phyloP scores from a whole-genome alignment of 306 rosid genomes.

The Datisca glomerata region DNA sequence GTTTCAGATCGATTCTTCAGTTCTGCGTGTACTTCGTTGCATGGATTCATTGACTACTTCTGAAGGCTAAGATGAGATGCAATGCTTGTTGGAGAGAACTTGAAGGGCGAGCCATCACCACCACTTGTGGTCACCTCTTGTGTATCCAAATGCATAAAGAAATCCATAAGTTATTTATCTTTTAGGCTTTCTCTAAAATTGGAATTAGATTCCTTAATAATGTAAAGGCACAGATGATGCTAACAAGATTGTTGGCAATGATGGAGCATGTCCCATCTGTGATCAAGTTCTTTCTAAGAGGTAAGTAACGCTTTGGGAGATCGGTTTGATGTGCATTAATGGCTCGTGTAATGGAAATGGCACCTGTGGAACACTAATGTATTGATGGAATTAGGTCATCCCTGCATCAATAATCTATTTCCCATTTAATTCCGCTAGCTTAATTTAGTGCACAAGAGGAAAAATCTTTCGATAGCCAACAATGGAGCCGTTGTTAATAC shows the following conservation, averaged over 20 bases:
- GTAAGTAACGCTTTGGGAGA: conserved; percentile 34
- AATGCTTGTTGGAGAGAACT: conserved; percentile 97
- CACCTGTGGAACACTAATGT: no score
- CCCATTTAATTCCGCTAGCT: no score
- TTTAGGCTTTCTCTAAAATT: background rate
- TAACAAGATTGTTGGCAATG: conserved; percentile 74
- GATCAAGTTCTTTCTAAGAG: conserved; percentile 99
- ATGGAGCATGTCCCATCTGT: conserved; percentile 90
- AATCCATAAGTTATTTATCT: background rate
- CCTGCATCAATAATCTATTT: no score
- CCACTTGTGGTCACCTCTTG: conserved; percentile 89
- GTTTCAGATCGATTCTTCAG: no score
- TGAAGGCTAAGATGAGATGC: conserved; percentile 80
- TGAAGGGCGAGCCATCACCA: conserved; percentile 86
- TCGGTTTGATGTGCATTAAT: no score
- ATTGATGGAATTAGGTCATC: no score
- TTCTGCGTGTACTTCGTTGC: conserved; percentile 23
- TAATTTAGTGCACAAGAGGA: no score
- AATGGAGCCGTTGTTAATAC: conserved; percentile 3
- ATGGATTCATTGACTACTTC: conserved; percentile 19
- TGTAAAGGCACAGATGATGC: conserved; percentile 91
- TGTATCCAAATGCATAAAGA: conserved; percentile 49
- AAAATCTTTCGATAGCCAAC: background rate
- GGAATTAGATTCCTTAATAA: conserved; percentile 26
- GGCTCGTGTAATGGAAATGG: no score